Base-by-base conservation (phyloP, 2,329 filamentous ascomycete species). In the Elsinoe perseae region DNA sequence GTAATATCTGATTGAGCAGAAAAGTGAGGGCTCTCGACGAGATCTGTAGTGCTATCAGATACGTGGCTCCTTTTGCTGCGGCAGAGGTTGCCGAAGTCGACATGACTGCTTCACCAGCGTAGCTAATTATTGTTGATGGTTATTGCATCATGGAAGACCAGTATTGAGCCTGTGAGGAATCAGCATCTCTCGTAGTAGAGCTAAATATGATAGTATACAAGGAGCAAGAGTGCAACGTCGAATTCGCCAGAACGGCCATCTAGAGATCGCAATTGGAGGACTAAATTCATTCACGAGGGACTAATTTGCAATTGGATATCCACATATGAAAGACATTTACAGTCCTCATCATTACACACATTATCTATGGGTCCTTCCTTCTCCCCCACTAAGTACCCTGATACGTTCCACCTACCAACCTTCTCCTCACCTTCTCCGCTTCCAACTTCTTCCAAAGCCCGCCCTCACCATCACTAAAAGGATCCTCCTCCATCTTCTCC, bases 1-100 rank as follows among this genome's bases (percentile, higher is more conserved):
- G 80, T 27, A 98, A 81, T 34, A 95, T 70, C 70, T 98, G 92
- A 73, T 97, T 98, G 67, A 93, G 87, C 62, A 86, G 72, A 72
- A 98, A 98, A 21, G 92, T 97, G 61, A 95, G 75, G 56, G 85
- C 84, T 59, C 92, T 86, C n/a, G 92, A 96, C 43, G 79, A 79
- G 61, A 98, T 78, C 72, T 97, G 93, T 43, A 96, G 83, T 53
- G 88, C 75, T 67, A 98, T 95, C 62, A 98, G 81, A 66, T 93
- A 84, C 12, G 87, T 87, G 54, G 89, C 89, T 56, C 89, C 89
- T 58, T 83, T 81, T 54, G 89, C 79, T 3, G 78, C 79, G 54
- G 74, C 67, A 5, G 69, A 68, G 30, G 70, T 65, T 3, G 66
- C 64, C 40, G 68, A 63, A 18, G 48, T 36, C 14, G 48, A 34